Evolutionary conservation across 495 filamentous ascomycete genomes (phyloP), one percentile per base, ranked within the genome.

Genomic region (Friedmanniomyces simplex): DNA sequence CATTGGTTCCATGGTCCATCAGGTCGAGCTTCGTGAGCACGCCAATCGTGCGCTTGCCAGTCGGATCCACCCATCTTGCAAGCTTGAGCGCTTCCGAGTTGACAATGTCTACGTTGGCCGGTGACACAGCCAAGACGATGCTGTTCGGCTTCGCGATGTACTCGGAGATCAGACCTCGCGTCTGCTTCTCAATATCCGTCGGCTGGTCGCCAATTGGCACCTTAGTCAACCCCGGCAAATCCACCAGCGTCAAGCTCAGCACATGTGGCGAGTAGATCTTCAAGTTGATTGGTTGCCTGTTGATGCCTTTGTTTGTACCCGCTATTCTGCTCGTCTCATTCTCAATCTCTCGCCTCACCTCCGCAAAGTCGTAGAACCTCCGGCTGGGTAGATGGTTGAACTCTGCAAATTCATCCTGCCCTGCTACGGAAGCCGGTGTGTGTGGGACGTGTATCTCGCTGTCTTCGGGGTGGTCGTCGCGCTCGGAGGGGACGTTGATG

Each of bases 71-170:
- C 80, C 97, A 89, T 21, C 93, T 82, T 55, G 93, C 93, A 50
- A 99, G 86, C 70, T 99, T 99, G 62, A 99, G 74, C 11, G 93
- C 90, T 71, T 99, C 93, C 26, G 94, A 97, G 71, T 99, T 99
- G 70, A 99, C 93, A 63, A 99, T 81, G 66, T 97, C 93, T 55
- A 97, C 94, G 69, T 99, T 99, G 14, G 93, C 93, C 0, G 93
- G 93, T 3, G 93, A 99, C 6, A 99, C 93, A 48, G 93, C 93
- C 34, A 99, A 77, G 62, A 99, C 84, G 68, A 99, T 95, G 68
- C 89, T 97, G 77, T 99, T 99, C 7, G 93, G 93, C 71, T 99
- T 99, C 12, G 93, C 93, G 63, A 96, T 99, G 66, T 99, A 99
- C 75, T 99, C 93, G 54, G 91, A 82, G 59, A 99, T 99, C 57